Evolutionary conservation across 78 protist species (phyloP).

Genomic region (Guillardia theta): DNA sequence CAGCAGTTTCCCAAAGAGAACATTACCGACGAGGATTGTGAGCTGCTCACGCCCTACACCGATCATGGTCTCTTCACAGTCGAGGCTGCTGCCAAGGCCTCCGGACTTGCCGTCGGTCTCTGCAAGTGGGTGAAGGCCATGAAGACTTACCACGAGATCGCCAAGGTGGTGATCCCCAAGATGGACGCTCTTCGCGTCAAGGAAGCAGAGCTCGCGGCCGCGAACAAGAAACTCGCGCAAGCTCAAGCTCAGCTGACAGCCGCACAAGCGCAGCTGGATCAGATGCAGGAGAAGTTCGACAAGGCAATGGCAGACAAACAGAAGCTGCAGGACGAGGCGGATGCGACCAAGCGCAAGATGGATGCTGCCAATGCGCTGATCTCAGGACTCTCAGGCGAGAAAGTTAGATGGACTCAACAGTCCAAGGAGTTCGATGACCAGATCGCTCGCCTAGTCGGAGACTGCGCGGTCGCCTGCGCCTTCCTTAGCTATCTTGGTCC

Average conservation of each 20-base stretch:
- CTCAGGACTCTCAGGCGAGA: constrained; percentile 81
- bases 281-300: constrained; percentile 65
- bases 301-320: constrained; percentile 69
- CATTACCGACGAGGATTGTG: constrained; percentile 85
- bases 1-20: constrained; percentile 57
- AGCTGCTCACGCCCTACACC: constrained; percentile 81
- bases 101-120: constrained; percentile 77
- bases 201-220: background rate
- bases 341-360: constrained; percentile 59
- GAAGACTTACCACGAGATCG: constrained; percentile 64
- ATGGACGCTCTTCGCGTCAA: constrained; percentile 31
- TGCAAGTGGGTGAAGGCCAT: constrained; percentile 76
- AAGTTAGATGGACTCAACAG: constrained; percentile 81
- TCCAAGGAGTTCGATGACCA: constrained; percentile 59
- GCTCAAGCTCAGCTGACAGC: constrained; percentile 32
- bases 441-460: constrained; percentile 78
- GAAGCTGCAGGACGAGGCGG: constrained; percentile 79
- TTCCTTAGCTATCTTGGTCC: constrained; percentile 88
- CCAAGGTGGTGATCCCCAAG: constrained; percentile 77
- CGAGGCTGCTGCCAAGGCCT: constrained; percentile 65
- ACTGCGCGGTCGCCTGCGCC: constrained; percentile 77
- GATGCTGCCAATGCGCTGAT: constrained; percentile 76
- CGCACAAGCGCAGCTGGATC: constrained; percentile 79
- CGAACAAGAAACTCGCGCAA: background rate
- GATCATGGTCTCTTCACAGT: constrained; percentile 63